These are phyloP conservation scores for Candida sithepensis DNA, from an alignment of 805 yeast species.

Conservation along the genomic window DNA sequence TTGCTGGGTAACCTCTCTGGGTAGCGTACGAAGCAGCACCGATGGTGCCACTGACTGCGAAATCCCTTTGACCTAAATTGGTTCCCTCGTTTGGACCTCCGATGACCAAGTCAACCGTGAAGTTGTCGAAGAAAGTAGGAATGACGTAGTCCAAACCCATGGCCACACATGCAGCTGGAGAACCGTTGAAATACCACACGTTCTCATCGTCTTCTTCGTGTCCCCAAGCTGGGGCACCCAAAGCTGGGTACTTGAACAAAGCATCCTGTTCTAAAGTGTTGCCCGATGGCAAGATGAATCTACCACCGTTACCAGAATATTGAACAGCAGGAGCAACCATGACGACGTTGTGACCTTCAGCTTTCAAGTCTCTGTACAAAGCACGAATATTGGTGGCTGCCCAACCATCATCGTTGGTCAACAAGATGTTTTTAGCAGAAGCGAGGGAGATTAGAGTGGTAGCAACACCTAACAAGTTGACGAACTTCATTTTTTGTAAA, in stretches of 20 bases:
- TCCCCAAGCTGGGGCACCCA: conserved; percentile 55
- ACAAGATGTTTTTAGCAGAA: conserved; percentile 39
- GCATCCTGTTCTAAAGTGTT: conserved; percentile 40
- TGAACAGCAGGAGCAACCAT: conserved; percentile 51
- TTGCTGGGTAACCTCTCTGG: conserved; percentile 46
- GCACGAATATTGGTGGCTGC: conserved; percentile 56
- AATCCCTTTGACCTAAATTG: conserved; percentile 41
- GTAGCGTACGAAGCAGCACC: conserved; percentile 48
- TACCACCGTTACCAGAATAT: conserved; percentile 55
- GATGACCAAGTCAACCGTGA: conserved; percentile 44
- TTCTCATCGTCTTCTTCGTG: conserved; percentile 40
- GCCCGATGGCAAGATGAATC: conserved; percentile 40
- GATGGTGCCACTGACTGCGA: conserved; percentile 47
- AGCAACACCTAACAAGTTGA: conserved; percentile 7
- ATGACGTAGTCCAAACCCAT: conserved; percentile 45
- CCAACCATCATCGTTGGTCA: conserved; percentile 59
- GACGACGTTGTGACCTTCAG: conserved; percentile 47
- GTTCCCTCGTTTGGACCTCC: conserved; percentile 54
- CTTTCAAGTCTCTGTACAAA: conserved; percentile 42
- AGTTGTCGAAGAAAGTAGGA: conserved; percentile 42
- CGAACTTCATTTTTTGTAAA: conserved; percentile 8
- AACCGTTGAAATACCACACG: conserved; percentile 54
- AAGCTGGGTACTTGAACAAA: conserved; percentile 43
- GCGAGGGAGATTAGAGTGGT: conserved; percentile 9
- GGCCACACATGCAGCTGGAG: conserved; percentile 51